Base-by-base conservation (phyloP, 192 early-diverging fungal species). In the Allomyces macrogynus region DNA sequence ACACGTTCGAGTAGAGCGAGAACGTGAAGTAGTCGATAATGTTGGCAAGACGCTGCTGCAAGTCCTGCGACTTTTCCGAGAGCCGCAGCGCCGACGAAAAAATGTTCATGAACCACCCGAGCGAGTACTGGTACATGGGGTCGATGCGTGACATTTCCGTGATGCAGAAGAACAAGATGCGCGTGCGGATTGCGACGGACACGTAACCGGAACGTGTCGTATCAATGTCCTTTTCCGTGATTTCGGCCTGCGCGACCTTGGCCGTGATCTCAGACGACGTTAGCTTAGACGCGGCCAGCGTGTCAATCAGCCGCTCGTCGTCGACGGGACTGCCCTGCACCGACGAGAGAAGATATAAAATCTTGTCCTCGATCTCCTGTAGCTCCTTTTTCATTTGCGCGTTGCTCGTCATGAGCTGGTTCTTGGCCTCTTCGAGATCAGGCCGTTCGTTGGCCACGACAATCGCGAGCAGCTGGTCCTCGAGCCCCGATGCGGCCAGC, bases 61-160 rank as follows among this genome's bases (percentile, higher is more conserved):
- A 78, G 68, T 92, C 95, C 22, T 76, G 73, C 24, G 85, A 66
- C 24, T 77, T 76, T 23, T 79, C 74, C 62, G 90, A 73, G 62
- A 82, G 72, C 27, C 84, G 76, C 75, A 95, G 79, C 43, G 81
- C 74, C 69, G 71, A 82, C 67, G 88, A 75, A 79, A 99, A 98
- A 44, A 97, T 94, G 63, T 86, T 81, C 62, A 88, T 81, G 75
- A 98, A 97, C 75, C 92, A 98, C 70, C 88, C 90, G 25, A 97
- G 84, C 23, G 95, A 96, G 78, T 98, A 96, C 78, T 95, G 94
- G 75, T 99, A 99, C 76, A 96, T 97, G 68, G 88, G 84, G 67
- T 98, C 80, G 60, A 98, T 71, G 49, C 80, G 73, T 62, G 86
- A 78, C 61, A 99, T 77, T 66, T 95, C 92, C 67, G 98, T 95